These are phyloP conservation scores for Globisporangium irregulare DNA, from an alignment of 352 stramenopile species.

Conservation along the genomic window DNA sequence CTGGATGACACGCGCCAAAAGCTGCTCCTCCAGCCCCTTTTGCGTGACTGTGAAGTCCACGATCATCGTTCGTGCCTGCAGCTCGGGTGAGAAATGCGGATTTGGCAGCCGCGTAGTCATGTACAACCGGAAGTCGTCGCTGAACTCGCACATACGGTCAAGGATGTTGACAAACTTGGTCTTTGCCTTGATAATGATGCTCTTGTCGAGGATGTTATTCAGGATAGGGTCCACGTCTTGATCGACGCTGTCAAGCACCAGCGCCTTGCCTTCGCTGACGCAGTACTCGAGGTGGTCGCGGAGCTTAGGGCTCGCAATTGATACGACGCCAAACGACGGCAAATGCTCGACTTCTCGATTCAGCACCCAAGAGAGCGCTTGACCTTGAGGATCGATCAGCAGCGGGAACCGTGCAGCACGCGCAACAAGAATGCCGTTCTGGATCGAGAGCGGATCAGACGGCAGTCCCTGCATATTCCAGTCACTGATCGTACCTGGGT, in stretches of 20 bases:
- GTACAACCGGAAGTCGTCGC: conserved; percentile 66
- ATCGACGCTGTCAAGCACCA: conserved; percentile 82
- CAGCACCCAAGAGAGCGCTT: conserved; percentile 87
- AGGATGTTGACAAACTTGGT: conserved; percentile 66
- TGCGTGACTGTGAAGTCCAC: conserved; percentile 93
- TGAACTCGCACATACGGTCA: conserved; percentile 65
- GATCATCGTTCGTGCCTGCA: conserved; percentile 62
- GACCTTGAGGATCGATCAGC: conserved; percentile 89
- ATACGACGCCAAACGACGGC: conserved; percentile 54
- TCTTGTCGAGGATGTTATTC: conserved; percentile 64
- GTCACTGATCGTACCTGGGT: conserved; percentile 79
- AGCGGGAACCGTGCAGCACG: conserved; percentile 74
- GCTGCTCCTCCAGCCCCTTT: conserved; percentile 88
- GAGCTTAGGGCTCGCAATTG: conserved; percentile 64
- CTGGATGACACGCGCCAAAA: conserved; percentile 89
- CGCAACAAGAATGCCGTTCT: conserved; percentile 90
- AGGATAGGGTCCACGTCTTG: conserved; percentile 59
- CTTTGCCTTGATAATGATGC: conserved; percentile 57
- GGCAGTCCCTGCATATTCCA: conserved; percentile 88
- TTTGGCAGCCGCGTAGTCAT: conserved; percentile 65
- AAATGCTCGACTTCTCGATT: conserved; percentile 62
- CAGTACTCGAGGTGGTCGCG: conserved; percentile 84
- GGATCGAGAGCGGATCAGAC: conserved; percentile 85
- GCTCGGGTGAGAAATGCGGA: conserved; percentile 66
- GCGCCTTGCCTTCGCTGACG: conserved; percentile 83